These are phyloP conservation scores for Cubamyces sp. DNA, from an alignment of 768 basidiomycete genomes.

Conservation along the genomic window DNA sequence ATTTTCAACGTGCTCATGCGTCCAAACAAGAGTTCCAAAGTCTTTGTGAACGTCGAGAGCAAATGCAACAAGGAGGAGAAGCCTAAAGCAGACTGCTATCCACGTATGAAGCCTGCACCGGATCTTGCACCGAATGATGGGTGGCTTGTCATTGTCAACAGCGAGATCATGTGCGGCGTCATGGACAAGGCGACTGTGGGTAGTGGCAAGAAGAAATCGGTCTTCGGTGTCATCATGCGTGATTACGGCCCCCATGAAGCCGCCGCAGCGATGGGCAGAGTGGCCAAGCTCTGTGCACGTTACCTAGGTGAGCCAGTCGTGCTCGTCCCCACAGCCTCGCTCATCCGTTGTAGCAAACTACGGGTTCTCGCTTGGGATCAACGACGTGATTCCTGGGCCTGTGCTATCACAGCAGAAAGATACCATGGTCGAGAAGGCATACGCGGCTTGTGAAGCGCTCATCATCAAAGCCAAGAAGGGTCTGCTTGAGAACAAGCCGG, in stretches of 20 bases:
- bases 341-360: constrained; percentile 75
- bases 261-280: constrained; percentile 91
- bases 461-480: constrained; percentile 92
- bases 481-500: constrained; percentile 94
- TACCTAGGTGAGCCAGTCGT: constrained; percentile 66
- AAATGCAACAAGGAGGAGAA: constrained; percentile 93
- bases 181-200: constrained; percentile 99
- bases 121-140: constrained; percentile 98
- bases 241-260: constrained; percentile 97
- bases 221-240: constrained; percentile 96
- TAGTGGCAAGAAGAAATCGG: constrained; percentile 98
- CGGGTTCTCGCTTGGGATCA: constrained; percentile 98
- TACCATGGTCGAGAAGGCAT: constrained; percentile 82
- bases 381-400: constrained; percentile 96
- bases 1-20: constrained; percentile 98
- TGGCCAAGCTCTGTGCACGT: constrained; percentile 94
- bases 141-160: constrained; percentile 95
- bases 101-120: constrained; percentile 63
- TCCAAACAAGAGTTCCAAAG: constrained; percentile 81
- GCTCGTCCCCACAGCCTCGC: constrained; percentile 16
- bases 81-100: constrained; percentile 64
- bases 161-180: constrained; percentile 98
- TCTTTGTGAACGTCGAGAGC: constrained; percentile 93
- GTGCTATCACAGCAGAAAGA: constrained; percentile 83
- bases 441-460: constrained; percentile 81